These are phyloP conservation scores for Coemansia sp. DNA, from an alignment of 192 early-diverging fungal genomes.

Conservation along the genomic window DNA sequence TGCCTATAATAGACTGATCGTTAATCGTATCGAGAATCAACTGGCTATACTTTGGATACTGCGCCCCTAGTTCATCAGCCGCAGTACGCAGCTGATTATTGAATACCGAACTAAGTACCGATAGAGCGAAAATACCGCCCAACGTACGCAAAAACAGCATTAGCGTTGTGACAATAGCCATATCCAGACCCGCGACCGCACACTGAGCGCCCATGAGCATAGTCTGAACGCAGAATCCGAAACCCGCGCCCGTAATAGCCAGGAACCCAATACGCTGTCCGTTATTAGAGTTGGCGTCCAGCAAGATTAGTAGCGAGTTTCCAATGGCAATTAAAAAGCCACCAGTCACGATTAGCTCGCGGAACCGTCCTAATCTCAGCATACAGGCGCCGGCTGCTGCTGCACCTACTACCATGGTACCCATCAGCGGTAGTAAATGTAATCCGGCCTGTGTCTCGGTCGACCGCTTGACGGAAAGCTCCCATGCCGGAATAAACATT, in stretches of 20 bases:
- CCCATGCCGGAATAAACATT: constrained; percentile 67
- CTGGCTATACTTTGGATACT: constrained; percentile 51
- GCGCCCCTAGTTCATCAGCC: constrained; percentile 16
- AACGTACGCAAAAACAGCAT: constrained; percentile 67
- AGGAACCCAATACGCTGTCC: constrained; percentile 69
- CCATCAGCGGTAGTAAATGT: constrained; percentile 73
- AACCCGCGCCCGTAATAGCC: constrained; percentile 70
- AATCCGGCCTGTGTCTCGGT: constrained; percentile 74
- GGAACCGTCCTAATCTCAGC: constrained; percentile 61
- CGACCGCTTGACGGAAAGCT: constrained; percentile 53
- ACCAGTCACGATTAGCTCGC: constrained; percentile 67
- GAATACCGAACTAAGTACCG: constrained; percentile 63
- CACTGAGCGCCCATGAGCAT: constrained; percentile 73
- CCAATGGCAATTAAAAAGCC: constrained; percentile 66
- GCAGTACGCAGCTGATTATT: constrained; percentile 60
- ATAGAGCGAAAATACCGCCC: constrained; percentile 64
- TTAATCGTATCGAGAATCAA: constrained; percentile 54
- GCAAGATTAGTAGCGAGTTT: constrained; percentile 63
- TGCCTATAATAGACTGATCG: constrained; percentile 50
- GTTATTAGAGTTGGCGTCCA: constrained; percentile 51
- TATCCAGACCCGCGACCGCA: constrained; percentile 60
- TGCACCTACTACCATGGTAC: constrained; percentile 67
- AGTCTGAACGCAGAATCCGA: constrained; percentile 77
- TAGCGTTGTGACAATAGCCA: constrained; percentile 70
- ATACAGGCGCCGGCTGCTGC: constrained; percentile 66